A percentile compares a stretch with the other conserved stretches of the same genome.
Evolutionary conservation across 352 stramenopile genomes (phyloP).

Genomic region (Globisporangium cystogenes): DNA sequence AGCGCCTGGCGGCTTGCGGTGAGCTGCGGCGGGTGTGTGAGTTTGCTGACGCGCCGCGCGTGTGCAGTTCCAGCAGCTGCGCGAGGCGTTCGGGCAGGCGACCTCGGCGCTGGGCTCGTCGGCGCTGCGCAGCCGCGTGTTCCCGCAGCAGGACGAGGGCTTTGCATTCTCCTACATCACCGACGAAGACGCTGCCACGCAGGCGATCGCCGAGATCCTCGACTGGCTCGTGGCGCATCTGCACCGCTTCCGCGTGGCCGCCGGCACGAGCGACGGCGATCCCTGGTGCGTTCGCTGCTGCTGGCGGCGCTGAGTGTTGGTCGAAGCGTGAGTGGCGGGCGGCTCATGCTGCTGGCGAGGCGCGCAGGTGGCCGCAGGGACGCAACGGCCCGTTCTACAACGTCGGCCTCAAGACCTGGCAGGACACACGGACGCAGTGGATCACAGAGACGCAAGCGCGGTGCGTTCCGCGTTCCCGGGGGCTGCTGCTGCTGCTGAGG

Average conservation of each 20-base stretch:
- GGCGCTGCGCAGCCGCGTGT: slow-evolving; percentile 34
- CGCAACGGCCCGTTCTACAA: slow-evolving; percentile 86
- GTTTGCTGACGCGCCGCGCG: not conserved
- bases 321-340: not conserved
- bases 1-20: not conserved
- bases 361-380: slow-evolving; percentile 69
- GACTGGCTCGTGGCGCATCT: slow-evolving; percentile 83
- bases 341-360: not conserved
- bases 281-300: slow-evolving; percentile 32
- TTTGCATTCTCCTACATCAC: slow-evolving; percentile 89
- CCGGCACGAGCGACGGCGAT: slow-evolving; percentile 72
- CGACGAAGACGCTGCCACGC: slow-evolving; percentile 85
- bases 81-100: slow-evolving; percentile 26
- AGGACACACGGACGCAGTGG: slow-evolving; percentile 64
- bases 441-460: slow-evolving; percentile 61
- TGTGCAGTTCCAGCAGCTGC: slow-evolving; percentile 45
- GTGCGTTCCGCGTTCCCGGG: slow-evolving; percentile 19
- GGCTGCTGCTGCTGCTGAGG: no score
- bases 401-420: slow-evolving; percentile 69
- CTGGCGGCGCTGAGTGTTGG: not conserved
- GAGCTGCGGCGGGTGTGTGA: no score
- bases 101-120: slow-evolving; percentile 15
- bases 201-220: slow-evolving; percentile 79
- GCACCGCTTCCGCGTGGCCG: slow-evolving; percentile 73
- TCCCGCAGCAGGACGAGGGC: slow-evolving; percentile 65